Percentiles rank a stretch among this genome's conserved stretches.
Conservation (phyloP, 805 yeast species). For the Wickerhamomyces bisporus region DNA sequence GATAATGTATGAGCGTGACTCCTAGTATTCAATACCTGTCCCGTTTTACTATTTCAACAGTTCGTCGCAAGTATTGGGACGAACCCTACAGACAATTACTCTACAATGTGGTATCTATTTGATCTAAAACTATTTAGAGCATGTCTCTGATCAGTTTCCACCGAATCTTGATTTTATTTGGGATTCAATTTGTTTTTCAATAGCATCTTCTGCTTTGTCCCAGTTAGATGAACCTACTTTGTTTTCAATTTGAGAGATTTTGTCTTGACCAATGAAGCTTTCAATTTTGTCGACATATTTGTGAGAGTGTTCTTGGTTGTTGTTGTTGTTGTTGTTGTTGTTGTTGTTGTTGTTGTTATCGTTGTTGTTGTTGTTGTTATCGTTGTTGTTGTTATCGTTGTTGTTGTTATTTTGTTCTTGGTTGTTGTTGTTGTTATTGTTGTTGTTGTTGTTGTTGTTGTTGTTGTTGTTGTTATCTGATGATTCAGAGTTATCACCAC, state of each 20-base stretch:
- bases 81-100: too few species aligned
- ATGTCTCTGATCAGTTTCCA: too few species aligned
- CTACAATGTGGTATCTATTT: background rate
- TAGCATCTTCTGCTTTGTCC: conserved; percentile 23
- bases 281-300: conserved; percentile 27
- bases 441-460: background rate
- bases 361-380: background rate
- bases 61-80: too few species aligned
- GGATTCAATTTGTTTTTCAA: conserved; percentile 21
- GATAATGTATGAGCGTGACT: too few species aligned
- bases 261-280: conserved; percentile 26
- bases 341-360: background rate
- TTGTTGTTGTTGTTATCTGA: conserved; percentile 1
- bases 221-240: conserved; percentile 29
- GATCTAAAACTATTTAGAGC: background rate
- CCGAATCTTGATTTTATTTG: background rate
- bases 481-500: conserved; percentile 3
- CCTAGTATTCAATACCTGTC: too few species aligned
- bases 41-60: too few species aligned
- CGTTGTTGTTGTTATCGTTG: conserved; percentile 14
- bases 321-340: background rate
- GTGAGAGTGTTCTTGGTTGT: conserved; percentile 1
- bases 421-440: background rate
- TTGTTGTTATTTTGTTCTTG: conserved; percentile 12
- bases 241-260: conserved; percentile 21